phyloP scores from a whole-genome alignment of 2,329 filamentous ascomycete genomes.

The Diaporthe sp. region DNA sequence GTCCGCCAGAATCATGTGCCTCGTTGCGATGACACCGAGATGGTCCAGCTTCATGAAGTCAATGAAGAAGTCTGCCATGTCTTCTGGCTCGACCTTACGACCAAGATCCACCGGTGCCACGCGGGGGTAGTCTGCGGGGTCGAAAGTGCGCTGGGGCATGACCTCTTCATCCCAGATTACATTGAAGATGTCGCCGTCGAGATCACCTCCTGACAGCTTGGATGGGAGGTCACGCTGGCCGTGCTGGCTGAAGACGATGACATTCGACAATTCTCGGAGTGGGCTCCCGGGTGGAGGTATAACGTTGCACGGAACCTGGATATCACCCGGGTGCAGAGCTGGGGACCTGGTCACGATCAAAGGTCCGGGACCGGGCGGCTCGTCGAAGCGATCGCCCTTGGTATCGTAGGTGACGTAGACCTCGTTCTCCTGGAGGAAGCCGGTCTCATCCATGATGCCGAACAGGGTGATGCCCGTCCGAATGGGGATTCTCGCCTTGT shows the following conservation, averaged over 20 bases:
- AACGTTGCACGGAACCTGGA: slow-evolving; percentile 73
- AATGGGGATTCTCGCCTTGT: slow-evolving; percentile 81
- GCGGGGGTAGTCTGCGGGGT: slow-evolving; percentile 77
- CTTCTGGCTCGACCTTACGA: slow-evolving; percentile 65
- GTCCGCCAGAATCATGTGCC: slow-evolving; percentile 74
- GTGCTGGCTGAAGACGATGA: slow-evolving; percentile 79
- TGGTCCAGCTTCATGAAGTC: slow-evolving; percentile 77
- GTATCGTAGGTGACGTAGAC: slow-evolving; percentile 72
- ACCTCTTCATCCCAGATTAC: slow-evolving; percentile 76
- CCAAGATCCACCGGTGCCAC: slow-evolving; percentile 67
- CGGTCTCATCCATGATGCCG: slow-evolving; percentile 86
- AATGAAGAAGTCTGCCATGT: slow-evolving; percentile 87
- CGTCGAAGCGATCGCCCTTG: slow-evolving; percentile 35
- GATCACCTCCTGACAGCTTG: slow-evolving; percentile 81
- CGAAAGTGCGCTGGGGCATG: slow-evolving; percentile 52
- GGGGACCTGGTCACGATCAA: slow-evolving; percentile 82
- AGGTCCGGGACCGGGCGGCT: slow-evolving; percentile 44
- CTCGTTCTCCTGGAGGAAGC: slow-evolving; percentile 71
- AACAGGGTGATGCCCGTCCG: slow-evolving; percentile 79
- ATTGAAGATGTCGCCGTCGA: slow-evolving; percentile 86
- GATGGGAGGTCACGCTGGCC: slow-evolving; percentile 81
- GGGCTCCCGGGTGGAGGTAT: slow-evolving; percentile 70
- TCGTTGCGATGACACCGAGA: slow-evolving; percentile 71
- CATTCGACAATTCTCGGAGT: slow-evolving; percentile 73
- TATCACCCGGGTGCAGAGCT: slow-evolving; percentile 83